A percentile compares a stretch with the other conserved stretches of the same genome.
phyloP scores from a whole-genome alignment of 805 yeast genomes.

The Cyberlindnera nakhonratchasimensis region DNA sequence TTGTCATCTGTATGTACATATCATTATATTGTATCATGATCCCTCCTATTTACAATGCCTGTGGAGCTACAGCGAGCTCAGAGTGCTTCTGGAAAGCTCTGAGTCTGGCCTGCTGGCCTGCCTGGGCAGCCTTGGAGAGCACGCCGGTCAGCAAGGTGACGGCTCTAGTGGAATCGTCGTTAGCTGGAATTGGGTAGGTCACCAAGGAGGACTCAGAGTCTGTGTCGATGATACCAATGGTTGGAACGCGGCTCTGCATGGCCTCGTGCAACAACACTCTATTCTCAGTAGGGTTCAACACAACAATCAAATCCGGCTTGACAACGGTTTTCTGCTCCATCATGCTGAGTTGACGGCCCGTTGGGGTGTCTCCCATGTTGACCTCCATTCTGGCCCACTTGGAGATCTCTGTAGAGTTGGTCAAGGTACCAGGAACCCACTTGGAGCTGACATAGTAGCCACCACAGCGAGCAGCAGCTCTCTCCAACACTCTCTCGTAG shows the following conservation, averaged over 20 bases:
- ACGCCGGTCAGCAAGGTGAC: slow-evolving; percentile 79
- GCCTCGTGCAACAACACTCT: slow-evolving; percentile 80
- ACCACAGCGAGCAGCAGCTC: slow-evolving; percentile 71
- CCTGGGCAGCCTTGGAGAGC: slow-evolving; percentile 78
- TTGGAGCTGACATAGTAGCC: slow-evolving; percentile 80
- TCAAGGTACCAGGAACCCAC: slow-evolving; percentile 95
- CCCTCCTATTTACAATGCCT: slow-evolving; percentile 13
- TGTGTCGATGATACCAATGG: slow-evolving; percentile 91
- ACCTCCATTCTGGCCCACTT: slow-evolving; percentile 69
- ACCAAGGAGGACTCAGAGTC: slow-evolving; percentile 87
- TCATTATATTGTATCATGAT: background rate
- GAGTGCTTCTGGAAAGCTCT: slow-evolving; percentile 11
- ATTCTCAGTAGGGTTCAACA: slow-evolving; percentile 86
- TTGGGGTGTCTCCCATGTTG: slow-evolving; percentile 66
- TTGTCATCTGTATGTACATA: background rate
- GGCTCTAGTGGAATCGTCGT: slow-evolving; percentile 86
- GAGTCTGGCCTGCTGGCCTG: slow-evolving; percentile 49
- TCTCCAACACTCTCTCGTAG: slow-evolving; percentile 68
- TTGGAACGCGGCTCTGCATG: slow-evolving; percentile 76
- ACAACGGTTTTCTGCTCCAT: slow-evolving; percentile 51
- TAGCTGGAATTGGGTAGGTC: slow-evolving; percentile 94
- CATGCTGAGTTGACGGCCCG: slow-evolving; percentile 52
- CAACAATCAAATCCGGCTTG: slow-evolving; percentile 85
- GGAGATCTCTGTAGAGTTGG: slow-evolving; percentile 71
- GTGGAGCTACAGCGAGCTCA: slow-evolving; percentile 1